These are phyloP conservation scores for Bocquillonia castaneifolia DNA, from an alignment of 441 rosid species.

Conservation along the genomic window DNA sequence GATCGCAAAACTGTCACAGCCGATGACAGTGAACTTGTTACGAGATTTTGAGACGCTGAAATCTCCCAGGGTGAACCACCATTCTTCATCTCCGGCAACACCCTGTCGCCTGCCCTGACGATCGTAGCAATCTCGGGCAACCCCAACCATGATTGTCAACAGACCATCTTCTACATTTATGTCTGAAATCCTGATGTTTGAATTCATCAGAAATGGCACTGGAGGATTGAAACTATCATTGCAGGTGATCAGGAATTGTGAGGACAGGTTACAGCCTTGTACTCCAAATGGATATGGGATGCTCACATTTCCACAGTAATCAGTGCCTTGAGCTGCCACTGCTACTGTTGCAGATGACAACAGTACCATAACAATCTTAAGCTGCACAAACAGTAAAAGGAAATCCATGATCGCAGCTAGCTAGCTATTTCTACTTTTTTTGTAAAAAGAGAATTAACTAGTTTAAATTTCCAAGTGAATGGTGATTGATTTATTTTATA, in stretches of 20 bases:
- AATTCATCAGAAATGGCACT: neutral
- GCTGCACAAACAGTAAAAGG: neutral
- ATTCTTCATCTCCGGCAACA: neutral
- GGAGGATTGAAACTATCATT: neutral
- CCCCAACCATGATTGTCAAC: neutral
- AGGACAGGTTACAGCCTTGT: neutral
- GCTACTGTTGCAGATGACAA: neutral
- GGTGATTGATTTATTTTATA: too few relatives aligned
- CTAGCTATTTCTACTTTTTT: too few relatives aligned
- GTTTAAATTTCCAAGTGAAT: too few relatives aligned
- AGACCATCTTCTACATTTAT: conserved; percentile 20
- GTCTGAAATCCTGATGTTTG: neutral
- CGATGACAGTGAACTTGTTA: conserved; percentile 15
- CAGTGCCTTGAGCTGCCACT: neutral
- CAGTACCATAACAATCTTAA: neutral
- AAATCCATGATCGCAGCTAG: neutral
- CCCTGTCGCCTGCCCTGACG: neutral
- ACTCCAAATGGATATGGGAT: conserved; percentile 28
- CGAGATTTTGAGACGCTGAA: neutral
- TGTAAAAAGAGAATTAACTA: too few relatives aligned
- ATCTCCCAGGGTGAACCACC: accelerated
- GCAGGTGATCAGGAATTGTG: conserved; percentile 11
- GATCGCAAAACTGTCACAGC: conserved; percentile 42
- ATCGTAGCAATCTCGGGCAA: conserved; percentile 7
- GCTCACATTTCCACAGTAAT: conserved; percentile 11